A percentile compares a stretch with the other conserved stretches of the same genome.
Conservation (phyloP, 352 stramenopile species). For the Pythium sp. region DNA sequence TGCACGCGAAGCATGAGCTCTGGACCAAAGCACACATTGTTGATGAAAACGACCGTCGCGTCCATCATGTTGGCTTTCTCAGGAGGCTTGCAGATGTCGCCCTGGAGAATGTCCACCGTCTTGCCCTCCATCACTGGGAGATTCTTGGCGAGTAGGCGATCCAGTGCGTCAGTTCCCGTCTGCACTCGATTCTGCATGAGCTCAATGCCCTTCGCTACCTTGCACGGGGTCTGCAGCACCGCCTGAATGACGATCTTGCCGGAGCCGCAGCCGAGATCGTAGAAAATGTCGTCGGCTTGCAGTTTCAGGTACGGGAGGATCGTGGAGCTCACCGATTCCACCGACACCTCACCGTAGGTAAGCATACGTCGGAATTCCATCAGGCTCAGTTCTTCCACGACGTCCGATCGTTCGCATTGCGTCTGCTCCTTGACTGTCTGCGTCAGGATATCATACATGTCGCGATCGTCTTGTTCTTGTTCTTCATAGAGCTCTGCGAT, state of each 20-base stretch:
- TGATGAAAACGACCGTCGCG: constrained; percentile 84
- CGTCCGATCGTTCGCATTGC: constrained; percentile 52
- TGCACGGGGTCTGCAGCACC: constrained; percentile 65
- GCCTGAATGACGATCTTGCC: constrained; percentile 80
- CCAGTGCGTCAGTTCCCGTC: constrained; percentile 53
- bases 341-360: constrained; percentile 81
- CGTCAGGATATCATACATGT: constrained; percentile 70
- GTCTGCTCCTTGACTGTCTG: constrained; percentile 67
- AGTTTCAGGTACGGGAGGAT: constrained; percentile 70
- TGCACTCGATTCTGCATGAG: constrained; percentile 83
- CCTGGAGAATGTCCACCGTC: constrained; percentile 59
- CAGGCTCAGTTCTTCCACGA: constrained; percentile 65
- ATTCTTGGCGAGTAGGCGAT: constrained; percentile 39
- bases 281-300: constrained; percentile 71
- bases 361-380: constrained; percentile 71
- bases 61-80: constrained; percentile 53
- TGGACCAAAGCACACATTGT: constrained; percentile 83
- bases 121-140: constrained; percentile 47
- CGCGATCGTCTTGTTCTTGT: constrained; percentile 73
- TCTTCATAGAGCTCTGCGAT: constrained; percentile 64
- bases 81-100: constrained; percentile 69
- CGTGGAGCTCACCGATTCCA: constrained; percentile 56
- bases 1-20: constrained; percentile 74
- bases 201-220: constrained; percentile 70
- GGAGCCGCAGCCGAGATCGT: constrained; percentile 78